Conservation (phyloP, 495 filamentous ascomycete genomes). For the Pseudevernia furfuracea region DNA sequence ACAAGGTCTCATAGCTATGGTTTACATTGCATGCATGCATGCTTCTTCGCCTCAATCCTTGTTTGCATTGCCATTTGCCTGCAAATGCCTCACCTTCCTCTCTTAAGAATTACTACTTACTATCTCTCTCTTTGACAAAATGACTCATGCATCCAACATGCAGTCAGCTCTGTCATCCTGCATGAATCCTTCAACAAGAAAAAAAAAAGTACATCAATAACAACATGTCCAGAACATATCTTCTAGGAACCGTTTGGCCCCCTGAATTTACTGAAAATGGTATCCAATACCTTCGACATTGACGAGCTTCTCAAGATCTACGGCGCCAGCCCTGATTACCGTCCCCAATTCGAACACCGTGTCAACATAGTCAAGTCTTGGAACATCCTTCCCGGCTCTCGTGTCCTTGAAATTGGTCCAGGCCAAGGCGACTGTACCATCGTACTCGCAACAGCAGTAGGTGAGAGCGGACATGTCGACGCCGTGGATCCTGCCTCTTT, state of each 20-base stretch:
- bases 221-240: background rate
- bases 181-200: background rate
- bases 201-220: background rate
- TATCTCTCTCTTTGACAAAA: too few species aligned
- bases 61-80: too few species aligned
- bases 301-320: constrained; percentile 1
- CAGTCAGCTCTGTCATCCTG: background rate
- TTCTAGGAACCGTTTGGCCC: background rate
- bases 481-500: constrained; percentile 13
- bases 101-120: too few species aligned
- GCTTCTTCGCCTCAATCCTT: too few species aligned
- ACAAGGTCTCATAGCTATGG: too few species aligned
- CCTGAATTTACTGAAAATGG: background rate
- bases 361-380: constrained; percentile 11
- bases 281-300: background rate
- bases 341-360: constrained; percentile 9
- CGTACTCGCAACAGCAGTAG: constrained; percentile 11
- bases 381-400: constrained; percentile 13
- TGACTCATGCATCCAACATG: background rate
- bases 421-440: constrained; percentile 11
- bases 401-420: constrained; percentile 12
- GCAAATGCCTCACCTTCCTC: too few species aligned
- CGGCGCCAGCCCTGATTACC: background rate
- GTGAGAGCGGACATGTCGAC: constrained; percentile 9
- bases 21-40: too few species aligned